These are phyloP conservation scores for Ustilago lituana DNA, from an alignment of 1,284 basidiomycete species.

Conservation along the genomic window DNA sequence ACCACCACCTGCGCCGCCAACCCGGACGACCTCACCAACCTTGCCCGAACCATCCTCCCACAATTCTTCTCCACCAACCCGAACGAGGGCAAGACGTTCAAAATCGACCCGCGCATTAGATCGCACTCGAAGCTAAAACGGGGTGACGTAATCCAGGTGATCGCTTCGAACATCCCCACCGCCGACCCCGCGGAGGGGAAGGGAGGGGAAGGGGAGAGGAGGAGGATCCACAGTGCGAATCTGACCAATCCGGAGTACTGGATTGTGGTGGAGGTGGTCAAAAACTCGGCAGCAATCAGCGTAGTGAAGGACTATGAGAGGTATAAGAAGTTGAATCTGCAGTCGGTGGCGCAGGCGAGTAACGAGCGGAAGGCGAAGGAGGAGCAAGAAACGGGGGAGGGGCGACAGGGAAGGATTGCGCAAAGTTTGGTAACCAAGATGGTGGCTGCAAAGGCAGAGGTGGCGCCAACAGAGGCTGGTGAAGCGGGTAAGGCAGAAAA, in stretches of 20 bases:
- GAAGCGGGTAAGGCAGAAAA: neutral
- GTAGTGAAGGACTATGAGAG: conserved; percentile 45
- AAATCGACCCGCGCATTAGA: conserved; percentile 61
- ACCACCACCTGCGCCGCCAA: conserved; percentile 39
- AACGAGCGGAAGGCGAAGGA: conserved; percentile 21
- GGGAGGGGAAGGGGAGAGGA: conserved; percentile 4
- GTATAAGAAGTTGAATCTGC: conserved; percentile 53
- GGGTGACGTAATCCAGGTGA: conserved; percentile 47
- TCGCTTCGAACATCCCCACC: conserved; percentile 49
- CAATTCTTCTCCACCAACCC: conserved; percentile 19
- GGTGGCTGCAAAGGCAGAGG: neutral
- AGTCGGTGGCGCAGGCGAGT: conserved; percentile 40
- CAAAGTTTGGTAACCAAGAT: conserved; percentile 15
- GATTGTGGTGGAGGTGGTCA: conserved; percentile 58
- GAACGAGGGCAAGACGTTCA: conserved; percentile 34
- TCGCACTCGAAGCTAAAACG: conserved; percentile 51
- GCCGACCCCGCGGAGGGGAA: conserved; percentile 6
- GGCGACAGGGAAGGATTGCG: conserved; percentile 13
- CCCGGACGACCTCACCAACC: conserved; percentile 15
- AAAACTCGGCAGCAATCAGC: conserved; percentile 56
- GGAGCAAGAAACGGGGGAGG: neutral
- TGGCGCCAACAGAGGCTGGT: neutral
- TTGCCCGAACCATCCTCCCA: conserved; percentile 34
- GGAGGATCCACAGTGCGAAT: conserved; percentile 46
- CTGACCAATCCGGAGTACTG: conserved; percentile 48